A percentile compares a stretch with the other conserved stretches of the same genome.
These are phyloP conservation scores for Zygosaccharomyces sapae DNA, from an alignment of 1,139 yeast genomes.

Conservation along the genomic window DNA sequence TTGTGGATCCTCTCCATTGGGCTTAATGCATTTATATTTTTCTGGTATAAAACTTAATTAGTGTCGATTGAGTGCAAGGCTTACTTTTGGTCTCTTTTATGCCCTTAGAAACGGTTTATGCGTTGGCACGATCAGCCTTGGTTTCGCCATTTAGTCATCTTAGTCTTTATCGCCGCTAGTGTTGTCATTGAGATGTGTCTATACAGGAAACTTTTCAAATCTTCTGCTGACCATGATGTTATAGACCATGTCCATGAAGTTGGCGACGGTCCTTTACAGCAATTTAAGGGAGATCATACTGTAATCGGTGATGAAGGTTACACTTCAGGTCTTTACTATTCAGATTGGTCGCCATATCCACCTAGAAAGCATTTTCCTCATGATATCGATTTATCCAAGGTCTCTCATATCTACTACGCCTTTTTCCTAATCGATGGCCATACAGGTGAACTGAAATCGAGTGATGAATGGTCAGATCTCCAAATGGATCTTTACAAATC, in stretches of 20 bases:
- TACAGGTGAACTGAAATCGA: conserved; percentile 51
- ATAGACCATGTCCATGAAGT: conserved; percentile 8
- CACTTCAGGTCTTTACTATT: conserved; percentile 41
- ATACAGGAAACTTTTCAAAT: conserved; percentile 16
- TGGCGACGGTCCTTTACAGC: background rate
- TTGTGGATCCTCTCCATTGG: background rate
- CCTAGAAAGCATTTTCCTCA: conserved; percentile 55
- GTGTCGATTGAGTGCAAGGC: background rate
- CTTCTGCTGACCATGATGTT: conserved; percentile 8
- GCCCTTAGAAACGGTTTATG: background rate
- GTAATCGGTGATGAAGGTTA: conserved; percentile 9
- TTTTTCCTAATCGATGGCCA: conserved; percentile 56
- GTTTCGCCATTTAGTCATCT: conserved; percentile 4
- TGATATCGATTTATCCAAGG: conserved; percentile 54
- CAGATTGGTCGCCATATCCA: conserved; percentile 73
- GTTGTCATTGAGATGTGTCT: conserved; percentile 17
- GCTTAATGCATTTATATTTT: background rate
- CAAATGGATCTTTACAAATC: conserved; percentile 41
- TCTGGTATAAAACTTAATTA: background rate
- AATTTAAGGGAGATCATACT: background rate
- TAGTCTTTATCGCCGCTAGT: conserved; percentile 9
- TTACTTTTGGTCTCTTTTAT: background rate
- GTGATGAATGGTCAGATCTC: conserved; percentile 69
- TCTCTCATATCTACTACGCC: conserved; percentile 75
- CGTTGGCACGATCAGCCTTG: conserved; percentile 2